Conservation (phyloP, 2,329 filamentous ascomycete species). For the Alternaria tenuissima region DNA sequence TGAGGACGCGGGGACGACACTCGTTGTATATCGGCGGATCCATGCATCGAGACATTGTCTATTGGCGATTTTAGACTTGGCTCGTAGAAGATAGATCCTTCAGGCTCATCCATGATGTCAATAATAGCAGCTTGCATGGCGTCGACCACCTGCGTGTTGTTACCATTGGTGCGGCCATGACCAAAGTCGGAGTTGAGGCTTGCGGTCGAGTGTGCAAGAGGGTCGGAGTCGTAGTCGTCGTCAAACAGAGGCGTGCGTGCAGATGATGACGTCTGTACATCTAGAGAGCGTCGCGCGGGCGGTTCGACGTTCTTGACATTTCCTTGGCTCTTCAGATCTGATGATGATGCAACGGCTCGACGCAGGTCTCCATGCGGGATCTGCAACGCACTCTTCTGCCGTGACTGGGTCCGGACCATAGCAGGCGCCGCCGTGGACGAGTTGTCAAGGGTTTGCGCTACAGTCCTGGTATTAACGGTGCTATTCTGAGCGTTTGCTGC, state of each 20-base stretch:
- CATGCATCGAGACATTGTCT: constrained; percentile 69
- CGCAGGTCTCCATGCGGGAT: constrained; percentile 61
- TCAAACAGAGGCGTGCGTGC: constrained; percentile 73
- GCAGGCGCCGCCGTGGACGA: constrained; percentile 38
- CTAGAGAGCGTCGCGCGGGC: constrained; percentile 72
- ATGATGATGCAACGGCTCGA: constrained; percentile 67
- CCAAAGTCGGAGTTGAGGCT: constrained; percentile 75
- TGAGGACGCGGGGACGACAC: constrained; percentile 50
- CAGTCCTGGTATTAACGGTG: constrained; percentile 34
- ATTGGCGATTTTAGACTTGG: constrained; percentile 61
- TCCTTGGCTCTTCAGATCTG: constrained; percentile 62
- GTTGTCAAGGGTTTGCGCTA: constrained; percentile 40
- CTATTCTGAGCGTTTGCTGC: constrained; percentile 48
- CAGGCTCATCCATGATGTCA: constrained; percentile 84
- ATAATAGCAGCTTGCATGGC: constrained; percentile 92
- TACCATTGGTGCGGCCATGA: constrained; percentile 56
- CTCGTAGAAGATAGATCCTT: constrained; percentile 72
- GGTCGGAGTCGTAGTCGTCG: constrained; percentile 78
- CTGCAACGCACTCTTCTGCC: constrained; percentile 48
- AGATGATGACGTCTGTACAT: constrained; percentile 62
- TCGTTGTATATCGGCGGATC: constrained; percentile 66
- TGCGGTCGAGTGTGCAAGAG: constrained; percentile 77
- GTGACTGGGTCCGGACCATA: constrained; percentile 59
- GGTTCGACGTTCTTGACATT: constrained; percentile 56
- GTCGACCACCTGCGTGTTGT: constrained; percentile 83